phyloP scores from a whole-genome alignment of 2,329 filamentous ascomycete species.

The Metarhizium humberi region DNA sequence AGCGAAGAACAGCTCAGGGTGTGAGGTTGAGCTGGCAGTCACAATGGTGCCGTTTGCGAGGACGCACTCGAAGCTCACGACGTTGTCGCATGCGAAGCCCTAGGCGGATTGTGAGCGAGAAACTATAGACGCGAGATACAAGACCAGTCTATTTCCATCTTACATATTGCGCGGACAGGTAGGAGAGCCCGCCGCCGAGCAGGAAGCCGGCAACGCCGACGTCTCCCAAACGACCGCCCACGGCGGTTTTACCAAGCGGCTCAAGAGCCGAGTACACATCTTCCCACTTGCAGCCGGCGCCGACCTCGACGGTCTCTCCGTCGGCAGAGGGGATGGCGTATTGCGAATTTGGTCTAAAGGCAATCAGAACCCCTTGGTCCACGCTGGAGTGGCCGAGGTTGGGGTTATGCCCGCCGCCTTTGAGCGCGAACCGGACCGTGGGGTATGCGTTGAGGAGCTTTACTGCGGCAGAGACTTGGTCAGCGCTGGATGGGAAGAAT shows the following conservation, averaged over 20 bases:
- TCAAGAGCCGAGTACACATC: constrained; percentile 30
- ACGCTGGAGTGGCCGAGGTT: constrained; percentile 44
- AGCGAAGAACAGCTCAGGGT: constrained; percentile 42
- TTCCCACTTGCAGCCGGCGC: constrained; percentile 35
- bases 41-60: constrained; percentile 38
- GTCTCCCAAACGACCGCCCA: constrained; percentile 35
- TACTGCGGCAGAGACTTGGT: constrained; percentile 45
- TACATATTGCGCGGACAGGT: constrained; percentile 41
- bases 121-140: neutral
- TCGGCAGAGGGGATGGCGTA: constrained; percentile 18
- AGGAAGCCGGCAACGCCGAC: constrained; percentile 38
- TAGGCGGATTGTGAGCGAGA: neutral
- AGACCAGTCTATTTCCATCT: constrained; percentile 17
- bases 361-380: constrained; percentile 35
- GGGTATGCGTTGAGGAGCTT: constrained; percentile 33
- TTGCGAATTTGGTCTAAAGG: constrained; percentile 5
- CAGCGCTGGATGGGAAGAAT: constrained; percentile 34
- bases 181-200: constrained; percentile 45
- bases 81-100: constrained; percentile 9
- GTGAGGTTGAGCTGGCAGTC: constrained; percentile 28
- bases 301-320: constrained; percentile 29
- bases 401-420: constrained; percentile 48
- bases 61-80: constrained; percentile 42
- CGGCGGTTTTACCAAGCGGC: constrained; percentile 30
- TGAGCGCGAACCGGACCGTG: constrained; percentile 42